Base-by-base conservation (phyloP, 2,329 filamentous ascomycete genomes). In the Colletotrichum liaoningense region DNA sequence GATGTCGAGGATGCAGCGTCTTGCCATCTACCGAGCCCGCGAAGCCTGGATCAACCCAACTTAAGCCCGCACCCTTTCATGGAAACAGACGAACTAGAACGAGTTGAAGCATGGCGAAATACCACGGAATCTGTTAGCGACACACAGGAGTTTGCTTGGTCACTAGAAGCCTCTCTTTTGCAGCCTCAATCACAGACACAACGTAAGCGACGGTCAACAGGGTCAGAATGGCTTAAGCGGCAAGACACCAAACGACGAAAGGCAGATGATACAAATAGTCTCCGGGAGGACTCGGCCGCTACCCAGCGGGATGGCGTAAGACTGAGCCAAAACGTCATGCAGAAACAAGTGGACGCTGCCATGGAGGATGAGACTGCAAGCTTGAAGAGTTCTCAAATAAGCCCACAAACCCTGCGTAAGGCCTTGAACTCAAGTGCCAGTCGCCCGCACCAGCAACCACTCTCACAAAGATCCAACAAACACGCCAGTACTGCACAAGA, bases 1-100 rank as follows among this genome's bases (percentile, higher is more conserved):
- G 22, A 64, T 9, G 30, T 46, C 16, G 63, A 65, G n/a, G 60
- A 63, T 19, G 57, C 62, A 16, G 63, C 62, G 5, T 66, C 65
- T 26, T 86, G 83, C 69, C 83, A 86, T 72, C 78, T 87, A 11
- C 85, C 85, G 3, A 84, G 83, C 62, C 83, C 83, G 4, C 80
- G 83, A 72, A 84, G 83, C 72, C 79, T 84, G 67, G 81, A 83
- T 76, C 82, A 83, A 75, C 77, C 76, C 49, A 74, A 77, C 24
- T 74, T 74, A 12, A 77, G 78, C 46, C 28, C 73, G 5, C 80
- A 82, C 67, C 79, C 78, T 1, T 83, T 77, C 28, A 71, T 83
- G 5, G 78, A 80, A 55, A 75, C 78, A 4, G 78, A 80, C n/a
- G 80, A 82, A 30, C 62, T 84, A 9, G 76, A 72, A 4, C 76